phyloP scores from a whole-genome alignment of 2,329 filamentous ascomycete genomes.

The Grosmannia penicillata region DNA sequence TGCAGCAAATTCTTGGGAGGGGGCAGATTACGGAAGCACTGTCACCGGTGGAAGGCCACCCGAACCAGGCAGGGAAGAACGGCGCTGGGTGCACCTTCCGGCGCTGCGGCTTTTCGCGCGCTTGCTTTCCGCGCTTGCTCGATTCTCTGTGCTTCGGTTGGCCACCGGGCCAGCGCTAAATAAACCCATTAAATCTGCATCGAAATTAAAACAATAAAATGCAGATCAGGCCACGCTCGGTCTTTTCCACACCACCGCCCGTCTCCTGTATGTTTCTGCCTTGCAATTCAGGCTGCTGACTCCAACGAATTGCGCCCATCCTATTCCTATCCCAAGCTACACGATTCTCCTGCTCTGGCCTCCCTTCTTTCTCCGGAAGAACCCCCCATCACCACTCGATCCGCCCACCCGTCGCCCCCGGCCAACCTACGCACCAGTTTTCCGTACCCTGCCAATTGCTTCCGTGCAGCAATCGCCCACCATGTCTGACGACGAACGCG shows the following conservation, averaged over 20 bases:
- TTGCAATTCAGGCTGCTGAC: conserved; percentile 6
- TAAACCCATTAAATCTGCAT: not conserved
- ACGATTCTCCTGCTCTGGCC: conserved; percentile 8
- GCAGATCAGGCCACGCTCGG: conserved; percentile 6
- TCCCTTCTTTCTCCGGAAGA: conserved; percentile 3
- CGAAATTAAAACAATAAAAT: conserved; percentile 4
- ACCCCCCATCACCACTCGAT: not conserved
- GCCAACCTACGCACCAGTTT: not conserved
- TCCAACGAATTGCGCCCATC: conserved; percentile 11
- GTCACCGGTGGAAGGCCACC: too few species aligned
- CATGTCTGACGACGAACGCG: conserved; percentile 83
- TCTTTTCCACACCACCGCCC: not conserved
- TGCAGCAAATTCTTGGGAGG: not conserved
- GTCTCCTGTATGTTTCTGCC: too few species aligned
- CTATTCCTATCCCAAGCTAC: conserved; percentile 10
- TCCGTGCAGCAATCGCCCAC: conserved; percentile 32
- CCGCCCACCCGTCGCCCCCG: not conserved
- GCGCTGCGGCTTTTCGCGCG: conserved; percentile 5
- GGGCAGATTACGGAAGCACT: too few species aligned
- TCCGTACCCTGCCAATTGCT: conserved; percentile 15
- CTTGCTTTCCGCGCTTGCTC: too few species aligned
- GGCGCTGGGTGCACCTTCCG: too few species aligned
- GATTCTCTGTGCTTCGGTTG: conserved; percentile 9
- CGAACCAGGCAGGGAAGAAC: too few species aligned
- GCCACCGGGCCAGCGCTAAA: conserved; percentile 5